These are phyloP conservation scores for Tolypocladium nubicola DNA, from an alignment of 2,329 filamentous ascomycete genomes.

Conservation along the genomic window DNA sequence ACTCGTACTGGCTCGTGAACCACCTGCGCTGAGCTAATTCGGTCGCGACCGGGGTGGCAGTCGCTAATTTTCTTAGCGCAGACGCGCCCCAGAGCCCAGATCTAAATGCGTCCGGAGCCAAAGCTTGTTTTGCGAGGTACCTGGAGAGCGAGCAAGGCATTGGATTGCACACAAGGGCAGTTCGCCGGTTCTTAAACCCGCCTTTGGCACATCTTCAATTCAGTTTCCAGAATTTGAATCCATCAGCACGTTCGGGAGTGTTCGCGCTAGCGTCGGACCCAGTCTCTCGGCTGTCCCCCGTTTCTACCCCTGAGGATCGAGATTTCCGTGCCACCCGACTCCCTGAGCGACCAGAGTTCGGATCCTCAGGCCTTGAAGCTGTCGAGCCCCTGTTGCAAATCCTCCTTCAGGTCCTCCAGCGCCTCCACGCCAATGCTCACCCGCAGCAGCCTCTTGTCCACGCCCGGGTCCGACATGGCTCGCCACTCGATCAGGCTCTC, in stretches of 20 bases:
- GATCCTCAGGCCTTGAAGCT: conserved; percentile 26
- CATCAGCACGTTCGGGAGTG: no score
- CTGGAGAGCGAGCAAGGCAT: no score
- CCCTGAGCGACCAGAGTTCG: no score
- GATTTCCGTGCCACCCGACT: no score
- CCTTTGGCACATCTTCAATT: no score
- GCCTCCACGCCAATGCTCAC: conserved; percentile 82
- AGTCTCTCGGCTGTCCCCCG: no score
- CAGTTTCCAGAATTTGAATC: no score
- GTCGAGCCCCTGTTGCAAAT: conserved; percentile 59
- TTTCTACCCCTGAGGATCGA: no score
- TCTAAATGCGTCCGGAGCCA: no score
- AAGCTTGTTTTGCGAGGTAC: not conserved
- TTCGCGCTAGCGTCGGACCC: no score
- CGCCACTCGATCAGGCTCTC: conserved; percentile 97
- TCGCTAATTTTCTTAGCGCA: not conserved
- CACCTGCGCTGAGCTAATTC: not conserved
- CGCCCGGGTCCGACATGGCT: conserved; percentile 67
- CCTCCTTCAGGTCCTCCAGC: conserved; percentile 71
- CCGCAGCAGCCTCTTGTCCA: conserved; percentile 64
- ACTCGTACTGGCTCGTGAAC: not conserved
- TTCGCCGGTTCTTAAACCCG: no score
- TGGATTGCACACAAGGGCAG: no score
- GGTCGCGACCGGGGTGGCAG: not conserved
- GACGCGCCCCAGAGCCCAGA: not conserved